Evolutionary conservation across 768 basidiomycete species (phyloP).

Genomic region (Boletus sensibilis): DNA sequence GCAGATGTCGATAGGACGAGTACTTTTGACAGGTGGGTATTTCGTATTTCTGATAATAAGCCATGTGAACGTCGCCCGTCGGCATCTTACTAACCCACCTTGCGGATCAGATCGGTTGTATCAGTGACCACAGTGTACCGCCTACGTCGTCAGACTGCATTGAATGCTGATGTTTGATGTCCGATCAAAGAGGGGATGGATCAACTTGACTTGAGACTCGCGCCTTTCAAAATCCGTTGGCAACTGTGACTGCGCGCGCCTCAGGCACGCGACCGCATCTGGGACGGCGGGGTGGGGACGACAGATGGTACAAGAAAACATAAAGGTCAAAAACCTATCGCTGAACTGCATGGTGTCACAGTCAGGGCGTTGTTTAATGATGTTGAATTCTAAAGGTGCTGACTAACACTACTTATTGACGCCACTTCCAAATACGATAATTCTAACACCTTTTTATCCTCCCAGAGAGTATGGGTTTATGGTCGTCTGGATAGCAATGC

Average conservation of each 20-base stretch:
- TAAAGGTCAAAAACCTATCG: background rate
- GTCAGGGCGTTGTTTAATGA: background rate
- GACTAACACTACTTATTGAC: background rate
- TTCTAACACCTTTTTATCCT: too few relatives aligned
- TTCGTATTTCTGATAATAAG: background rate
- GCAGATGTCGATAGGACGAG: background rate
- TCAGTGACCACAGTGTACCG: background rate
- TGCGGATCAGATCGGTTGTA: background rate
- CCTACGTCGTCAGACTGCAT: background rate
- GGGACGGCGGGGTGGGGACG: background rate
- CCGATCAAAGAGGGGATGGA: background rate
- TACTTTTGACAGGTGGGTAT: background rate
- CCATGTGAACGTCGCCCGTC: background rate
- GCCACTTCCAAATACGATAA: too few relatives aligned
- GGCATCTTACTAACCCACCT: background rate
- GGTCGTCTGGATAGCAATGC: too few relatives aligned
- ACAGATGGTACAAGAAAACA: background rate
- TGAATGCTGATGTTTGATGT: background rate
- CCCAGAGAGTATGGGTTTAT: too few relatives aligned
- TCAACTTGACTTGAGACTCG: background rate
- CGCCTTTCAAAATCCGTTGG: background rate
- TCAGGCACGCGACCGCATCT: background rate
- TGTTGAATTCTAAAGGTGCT: conserved; percentile 10
- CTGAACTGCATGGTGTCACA: background rate
- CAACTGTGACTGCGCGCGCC: too few relatives aligned